Conservation (phyloP, 2,329 filamentous ascomycete genomes). For the Phialocephala sp. region DNA sequence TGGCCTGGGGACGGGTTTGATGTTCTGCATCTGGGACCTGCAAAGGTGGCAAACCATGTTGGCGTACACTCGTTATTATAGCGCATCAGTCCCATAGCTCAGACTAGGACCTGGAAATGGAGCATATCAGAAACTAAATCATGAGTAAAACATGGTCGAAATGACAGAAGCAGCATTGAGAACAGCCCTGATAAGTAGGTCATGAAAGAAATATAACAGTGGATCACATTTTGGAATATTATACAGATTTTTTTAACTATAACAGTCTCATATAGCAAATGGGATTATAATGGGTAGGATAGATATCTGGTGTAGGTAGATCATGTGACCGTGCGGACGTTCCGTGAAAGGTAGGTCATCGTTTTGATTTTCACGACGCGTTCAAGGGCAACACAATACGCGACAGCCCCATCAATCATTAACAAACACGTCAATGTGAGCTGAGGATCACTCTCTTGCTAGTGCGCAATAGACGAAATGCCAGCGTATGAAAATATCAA, state of each 20-base stretch:
- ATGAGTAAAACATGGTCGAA: background rate
- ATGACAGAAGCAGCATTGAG: background rate
- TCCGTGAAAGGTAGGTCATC: conserved; percentile 11
- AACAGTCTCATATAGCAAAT: no score
- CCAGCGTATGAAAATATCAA: conserved; percentile 49
- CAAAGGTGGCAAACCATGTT: conserved; percentile 33
- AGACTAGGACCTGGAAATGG: conserved; percentile 23
- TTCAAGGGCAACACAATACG: conserved; percentile 19
- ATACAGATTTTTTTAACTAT: no score
- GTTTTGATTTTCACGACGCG: conserved; percentile 15
- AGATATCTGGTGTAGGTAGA: background rate
- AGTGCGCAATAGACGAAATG: conserved; percentile 43
- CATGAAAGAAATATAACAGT: no score
- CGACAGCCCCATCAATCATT: conserved; percentile 18
- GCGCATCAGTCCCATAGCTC: conserved; percentile 25
- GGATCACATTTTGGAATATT: no score
- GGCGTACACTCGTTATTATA: conserved; percentile 40
- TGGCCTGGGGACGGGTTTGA: conserved; percentile 26
- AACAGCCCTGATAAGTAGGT: background rate
- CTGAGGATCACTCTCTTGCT: conserved; percentile 19
- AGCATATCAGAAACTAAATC: conserved; percentile 14
- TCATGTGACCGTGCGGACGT: conserved; percentile 10
- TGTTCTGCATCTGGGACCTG: conserved; percentile 35
- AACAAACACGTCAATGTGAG: conserved; percentile 29
- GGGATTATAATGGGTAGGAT: no score